phyloP scores from a whole-genome alignment of 2,329 filamentous ascomycete genomes.

The Diaporthe vexans region DNA sequence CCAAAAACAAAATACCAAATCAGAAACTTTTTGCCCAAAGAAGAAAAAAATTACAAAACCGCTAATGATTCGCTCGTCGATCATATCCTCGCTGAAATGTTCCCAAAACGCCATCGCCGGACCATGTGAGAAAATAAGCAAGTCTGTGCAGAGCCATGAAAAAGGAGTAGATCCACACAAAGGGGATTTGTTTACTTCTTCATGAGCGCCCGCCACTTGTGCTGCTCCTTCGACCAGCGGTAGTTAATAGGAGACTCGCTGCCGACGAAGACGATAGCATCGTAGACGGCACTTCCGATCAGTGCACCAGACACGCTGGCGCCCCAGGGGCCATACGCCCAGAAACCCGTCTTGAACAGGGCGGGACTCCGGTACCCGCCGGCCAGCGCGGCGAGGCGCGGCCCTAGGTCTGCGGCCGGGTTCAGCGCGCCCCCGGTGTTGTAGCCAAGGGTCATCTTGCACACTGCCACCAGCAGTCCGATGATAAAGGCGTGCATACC shows the following conservation, averaged over 20 bases:
- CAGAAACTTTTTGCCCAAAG: neutral
- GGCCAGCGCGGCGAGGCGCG: conserved; percentile 50
- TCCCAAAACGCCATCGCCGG: neutral
- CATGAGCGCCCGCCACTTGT: conserved; percentile 28
- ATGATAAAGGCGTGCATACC: conserved; percentile 55
- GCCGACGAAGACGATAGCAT: conserved; percentile 50
- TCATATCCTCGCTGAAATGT: neutral
- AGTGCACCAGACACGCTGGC: conserved; percentile 49
- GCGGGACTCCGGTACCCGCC: conserved; percentile 48
- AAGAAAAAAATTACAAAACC: neutral
- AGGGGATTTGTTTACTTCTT: neutral
- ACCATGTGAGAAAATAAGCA: neutral
- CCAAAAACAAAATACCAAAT: neutral
- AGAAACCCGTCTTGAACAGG: conserved; percentile 51
- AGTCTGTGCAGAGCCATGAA: neutral
- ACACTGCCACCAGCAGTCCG: conserved; percentile 52
- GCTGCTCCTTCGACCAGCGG: conserved; percentile 39
- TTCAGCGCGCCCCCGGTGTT: conserved; percentile 55
- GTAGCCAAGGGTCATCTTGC: conserved; percentile 54
- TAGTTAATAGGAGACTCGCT: conserved; percentile 50
- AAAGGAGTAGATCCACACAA: neutral
- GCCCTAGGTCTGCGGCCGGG: conserved; percentile 55
- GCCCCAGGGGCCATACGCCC: conserved; percentile 50
- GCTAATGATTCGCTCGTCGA: neutral
- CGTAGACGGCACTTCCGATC: conserved; percentile 49